Conservation (phyloP, 768 basidiomycete species). For the Amanita phalloides region DNA sequence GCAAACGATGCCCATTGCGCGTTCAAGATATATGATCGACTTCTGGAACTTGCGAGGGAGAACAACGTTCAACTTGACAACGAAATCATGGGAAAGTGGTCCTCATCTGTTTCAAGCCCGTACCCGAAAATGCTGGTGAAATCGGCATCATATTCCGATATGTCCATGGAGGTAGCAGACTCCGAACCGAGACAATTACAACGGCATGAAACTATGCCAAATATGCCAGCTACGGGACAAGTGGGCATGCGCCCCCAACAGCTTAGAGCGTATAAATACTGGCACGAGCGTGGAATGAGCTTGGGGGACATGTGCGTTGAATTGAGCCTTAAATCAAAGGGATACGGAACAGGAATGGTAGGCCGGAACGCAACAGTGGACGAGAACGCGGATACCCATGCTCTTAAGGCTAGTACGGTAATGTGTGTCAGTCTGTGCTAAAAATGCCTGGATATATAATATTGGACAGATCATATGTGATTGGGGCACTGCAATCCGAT, state of each 20-base stretch:
- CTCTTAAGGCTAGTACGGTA: conserved; percentile 18
- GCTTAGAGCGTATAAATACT: conserved; percentile 21
- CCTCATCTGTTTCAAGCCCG: not conserved
- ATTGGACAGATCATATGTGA: conserved; percentile 18
- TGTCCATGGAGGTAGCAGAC: not conserved
- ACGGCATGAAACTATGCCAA: not conserved
- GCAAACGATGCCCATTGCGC: conserved; percentile 27
- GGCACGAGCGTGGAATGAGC: conserved; percentile 17
- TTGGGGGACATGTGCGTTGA: conserved; percentile 19
- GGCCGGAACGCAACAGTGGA: not conserved
- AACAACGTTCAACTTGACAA: conserved; percentile 10
- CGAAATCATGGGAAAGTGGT: not conserved
- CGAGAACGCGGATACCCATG: not conserved
- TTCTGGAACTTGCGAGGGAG: conserved; percentile 16
- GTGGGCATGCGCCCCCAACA: conserved; percentile 14
- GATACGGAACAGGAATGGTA: not conserved
- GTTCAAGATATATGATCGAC: conserved; percentile 18
- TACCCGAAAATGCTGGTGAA: not conserved
- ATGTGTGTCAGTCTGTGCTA: conserved; percentile 15
- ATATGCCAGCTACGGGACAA: not conserved
- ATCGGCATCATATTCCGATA: not conserved
- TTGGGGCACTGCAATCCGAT: conserved; percentile 19
- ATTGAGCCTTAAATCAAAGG: conserved; percentile 13
- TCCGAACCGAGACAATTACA: not conserved
- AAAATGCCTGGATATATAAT: not conserved